A percentile compares a stretch with the other conserved stretches of the same genome.
These are phyloP conservation scores for Aspergillus vadensis DNA, from an alignment of 2,329 filamentous ascomycete species.

Conservation along the genomic window DNA sequence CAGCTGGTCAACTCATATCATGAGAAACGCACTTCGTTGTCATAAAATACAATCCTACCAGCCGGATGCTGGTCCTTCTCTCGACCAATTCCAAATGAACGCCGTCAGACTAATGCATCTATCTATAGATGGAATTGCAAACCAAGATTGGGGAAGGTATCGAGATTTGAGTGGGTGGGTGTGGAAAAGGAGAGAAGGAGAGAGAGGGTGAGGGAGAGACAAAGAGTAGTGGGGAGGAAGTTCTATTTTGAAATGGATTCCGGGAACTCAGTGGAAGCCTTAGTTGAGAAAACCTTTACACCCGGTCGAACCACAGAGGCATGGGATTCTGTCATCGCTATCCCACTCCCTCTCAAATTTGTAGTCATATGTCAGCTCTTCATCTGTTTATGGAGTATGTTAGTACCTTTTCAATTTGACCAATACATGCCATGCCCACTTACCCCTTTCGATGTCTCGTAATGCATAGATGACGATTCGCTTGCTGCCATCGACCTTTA, in stretches of 20 bases:
- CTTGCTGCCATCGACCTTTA: constrained; percentile 97
- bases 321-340: constrained; percentile 92
- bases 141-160: neutral
- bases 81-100: neutral
- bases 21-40: neutral
- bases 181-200: neutral
- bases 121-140: constrained; percentile 3
- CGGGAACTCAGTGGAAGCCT: constrained; percentile 28
- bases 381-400: constrained; percentile 61
- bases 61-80: neutral
- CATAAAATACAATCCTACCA: neutral
- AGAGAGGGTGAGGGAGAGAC: neutral
- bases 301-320: constrained; percentile 90
- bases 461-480: constrained; percentile 98
- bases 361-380: constrained; percentile 99
- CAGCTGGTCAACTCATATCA: neutral
- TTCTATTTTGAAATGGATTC: neutral
- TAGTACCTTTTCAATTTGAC: constrained; percentile 5
- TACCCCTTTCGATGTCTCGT: constrained; percentile 92
- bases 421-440: constrained; percentile 45
- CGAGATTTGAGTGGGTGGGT: neutral
- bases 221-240: neutral
- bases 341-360: constrained; percentile 98
- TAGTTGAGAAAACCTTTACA: constrained; percentile 99
- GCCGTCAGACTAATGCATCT: constrained; percentile 12